Conservation (phyloP, 1,139 yeast genomes). For the Pichia cactophila region DNA sequence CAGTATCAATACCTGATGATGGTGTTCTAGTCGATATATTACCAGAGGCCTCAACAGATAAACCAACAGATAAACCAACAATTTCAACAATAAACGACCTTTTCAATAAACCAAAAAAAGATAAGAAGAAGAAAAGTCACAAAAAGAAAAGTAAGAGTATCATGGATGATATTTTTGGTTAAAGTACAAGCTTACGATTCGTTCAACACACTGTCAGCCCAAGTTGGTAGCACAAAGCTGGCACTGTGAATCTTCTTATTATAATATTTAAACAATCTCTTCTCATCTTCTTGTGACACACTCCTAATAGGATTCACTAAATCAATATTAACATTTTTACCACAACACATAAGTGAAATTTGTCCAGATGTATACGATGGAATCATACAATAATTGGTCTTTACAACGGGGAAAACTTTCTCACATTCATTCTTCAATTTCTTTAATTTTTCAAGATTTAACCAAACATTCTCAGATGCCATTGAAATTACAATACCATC, state of each 20-base stretch:
- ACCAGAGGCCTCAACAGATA: too few species aligned
- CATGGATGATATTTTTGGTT: constrained; percentile 55
- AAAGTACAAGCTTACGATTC: neutral
- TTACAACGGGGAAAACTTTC: constrained; percentile 70
- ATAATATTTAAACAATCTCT: constrained; percentile 59
- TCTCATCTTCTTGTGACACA: constrained; percentile 42
- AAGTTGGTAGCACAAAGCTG: constrained; percentile 78
- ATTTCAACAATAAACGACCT: too few species aligned
- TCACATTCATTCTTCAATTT: constrained; percentile 53
- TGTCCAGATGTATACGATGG: constrained; percentile 98
- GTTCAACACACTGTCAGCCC: constrained; percentile 45
- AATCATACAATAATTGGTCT: constrained; percentile 78
- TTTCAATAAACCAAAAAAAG: constrained; percentile 1
- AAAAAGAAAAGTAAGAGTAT: constrained; percentile 41
- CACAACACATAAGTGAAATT: constrained; percentile 78
- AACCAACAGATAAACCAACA: too few species aligned
- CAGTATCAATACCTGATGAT: too few species aligned
- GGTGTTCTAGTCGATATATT: too few species aligned
- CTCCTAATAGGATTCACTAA: constrained; percentile 50
- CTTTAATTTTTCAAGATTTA: constrained; percentile 61
- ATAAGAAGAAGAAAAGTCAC: constrained; percentile 33
- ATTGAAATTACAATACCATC: constrained; percentile 65
- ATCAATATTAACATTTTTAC: constrained; percentile 47
- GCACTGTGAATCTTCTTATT: constrained; percentile 65
- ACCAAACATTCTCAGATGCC: constrained; percentile 94